phyloP scores from a whole-genome alignment of 495 filamentous ascomycete genomes.

The Aspergillus nidulans region DNA sequence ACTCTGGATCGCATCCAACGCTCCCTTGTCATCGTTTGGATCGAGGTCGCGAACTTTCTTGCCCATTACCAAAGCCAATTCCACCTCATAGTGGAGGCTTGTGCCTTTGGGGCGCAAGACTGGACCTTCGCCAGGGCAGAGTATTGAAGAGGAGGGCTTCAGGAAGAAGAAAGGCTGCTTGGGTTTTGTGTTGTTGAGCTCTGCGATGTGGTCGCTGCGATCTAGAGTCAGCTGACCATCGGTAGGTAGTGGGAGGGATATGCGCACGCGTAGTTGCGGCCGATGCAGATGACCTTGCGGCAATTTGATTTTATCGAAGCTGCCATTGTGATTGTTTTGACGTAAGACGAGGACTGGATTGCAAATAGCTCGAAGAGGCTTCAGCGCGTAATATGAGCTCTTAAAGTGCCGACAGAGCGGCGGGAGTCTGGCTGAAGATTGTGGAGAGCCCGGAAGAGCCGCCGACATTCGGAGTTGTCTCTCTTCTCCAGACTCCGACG shows the following conservation, averaged over 20 bases:
- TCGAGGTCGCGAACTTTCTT: conserved; percentile 70
- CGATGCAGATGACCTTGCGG: conserved; percentile 93
- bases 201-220: conserved; percentile 82
- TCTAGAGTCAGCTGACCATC: conserved; percentile 3
- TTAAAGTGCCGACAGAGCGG: conserved; percentile 4
- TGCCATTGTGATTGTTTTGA: conserved; percentile 24
- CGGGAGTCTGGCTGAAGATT: conserved; percentile 5
- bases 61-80: conserved; percentile 83
- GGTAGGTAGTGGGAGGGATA: conserved; percentile 5
- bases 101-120: conserved; percentile 77
- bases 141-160: conserved; percentile 81
- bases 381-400: background rate
- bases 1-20: conserved; percentile 49
- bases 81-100: conserved; percentile 90
- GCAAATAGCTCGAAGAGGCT: background rate
- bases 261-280: conserved; percentile 91
- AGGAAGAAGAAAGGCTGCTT: conserved; percentile 98
- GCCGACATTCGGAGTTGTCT: conserved; percentile 16
- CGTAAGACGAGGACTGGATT: background rate
- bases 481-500: background rate
- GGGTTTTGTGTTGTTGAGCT: conserved; percentile 79
- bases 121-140: conserved; percentile 72
- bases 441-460: conserved; percentile 18
- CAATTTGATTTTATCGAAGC: conserved; percentile 51
- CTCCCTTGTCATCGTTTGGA: conserved; percentile 51